phyloP scores from a whole-genome alignment of 768 basidiomycete genomes.

The Mrakia frigida region DNA sequence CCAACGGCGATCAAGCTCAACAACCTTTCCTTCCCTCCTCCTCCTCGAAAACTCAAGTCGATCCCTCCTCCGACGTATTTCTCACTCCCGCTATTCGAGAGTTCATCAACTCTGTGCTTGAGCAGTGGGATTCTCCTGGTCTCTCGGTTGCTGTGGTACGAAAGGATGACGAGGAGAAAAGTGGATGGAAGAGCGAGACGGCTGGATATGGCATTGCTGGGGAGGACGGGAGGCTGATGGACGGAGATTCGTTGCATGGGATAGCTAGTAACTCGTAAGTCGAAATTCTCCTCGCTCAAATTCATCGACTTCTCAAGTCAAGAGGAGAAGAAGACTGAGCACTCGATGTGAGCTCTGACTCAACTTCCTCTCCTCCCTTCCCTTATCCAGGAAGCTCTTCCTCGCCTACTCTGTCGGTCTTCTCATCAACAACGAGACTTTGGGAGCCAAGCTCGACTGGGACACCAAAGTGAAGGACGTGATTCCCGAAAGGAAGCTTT shows the following conservation, averaged over 20 bases:
- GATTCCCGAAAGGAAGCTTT: constrained; percentile 17
- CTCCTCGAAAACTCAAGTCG: neutral
- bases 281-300: no score
- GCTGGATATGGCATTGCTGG: constrained; percentile 8
- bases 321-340: no score
- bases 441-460: neutral
- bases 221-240: constrained; percentile 1
- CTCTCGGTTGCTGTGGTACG: constrained; percentile 17
- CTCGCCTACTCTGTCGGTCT: neutral
- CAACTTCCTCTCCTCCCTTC: neutral
- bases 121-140: constrained; percentile 22
- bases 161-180: neutral
- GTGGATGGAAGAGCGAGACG: constrained; percentile 18
- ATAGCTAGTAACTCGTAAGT: constrained; percentile 8
- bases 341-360: neutral
- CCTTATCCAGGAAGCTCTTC: constrained; percentile 16
- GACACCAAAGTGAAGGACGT: constrained; percentile 9
- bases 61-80: neutral
- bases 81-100: neutral
- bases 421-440: constrained; percentile 6
- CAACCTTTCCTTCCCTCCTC: neutral
- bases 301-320: neutral
- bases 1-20: neutral
- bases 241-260: constrained; percentile 2
- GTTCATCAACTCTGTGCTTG: constrained; percentile 5